Evolutionary conservation across 2,329 filamentous ascomycete species (phyloP).

Genomic region (Pyricularia grisea): DNA sequence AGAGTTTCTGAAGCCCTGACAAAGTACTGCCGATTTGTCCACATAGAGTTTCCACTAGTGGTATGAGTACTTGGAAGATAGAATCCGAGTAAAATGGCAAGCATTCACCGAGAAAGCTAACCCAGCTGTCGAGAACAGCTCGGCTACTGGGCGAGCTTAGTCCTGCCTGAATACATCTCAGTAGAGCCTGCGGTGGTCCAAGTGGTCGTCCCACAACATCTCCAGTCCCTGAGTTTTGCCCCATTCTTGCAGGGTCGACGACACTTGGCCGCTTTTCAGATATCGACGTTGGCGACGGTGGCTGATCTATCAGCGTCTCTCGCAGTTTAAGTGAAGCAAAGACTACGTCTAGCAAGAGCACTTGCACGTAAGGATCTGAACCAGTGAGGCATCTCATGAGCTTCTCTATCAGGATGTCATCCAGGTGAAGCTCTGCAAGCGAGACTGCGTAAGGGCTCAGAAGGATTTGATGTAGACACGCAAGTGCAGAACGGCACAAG

Average conservation of each 20-base stretch:
- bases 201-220: conserved; percentile 11
- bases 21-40: conserved; percentile 67
- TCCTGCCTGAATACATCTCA: conserved; percentile 76
- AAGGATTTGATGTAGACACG: conserved; percentile 61
- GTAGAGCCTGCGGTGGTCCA: conserved; percentile 60
- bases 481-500: conserved; percentile 62
- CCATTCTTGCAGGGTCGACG: conserved; percentile 31
- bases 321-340: conserved; percentile 63
- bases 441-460: conserved; percentile 50
- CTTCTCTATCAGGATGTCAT: conserved; percentile 60
- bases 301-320: conserved; percentile 27
- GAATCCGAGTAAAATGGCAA: conserved; percentile 74
- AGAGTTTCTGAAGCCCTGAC: conserved; percentile 56
- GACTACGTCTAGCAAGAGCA: conserved; percentile 69
- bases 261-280: conserved; percentile 36
- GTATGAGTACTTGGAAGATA: conserved; percentile 85
- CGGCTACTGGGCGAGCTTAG: conserved; percentile 67
- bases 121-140: conserved; percentile 82
- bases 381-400: conserved; percentile 51
- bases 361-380: conserved; percentile 63
- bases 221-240: conserved; percentile 10
- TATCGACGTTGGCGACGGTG: conserved; percentile 26
- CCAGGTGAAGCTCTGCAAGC: conserved; percentile 56
- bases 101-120: conserved; percentile 73
- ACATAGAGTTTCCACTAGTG: conserved; percentile 84